phyloP scores from a whole-genome alignment of 352 stramenopile genomes.

The Phytophthora crassamura region DNA sequence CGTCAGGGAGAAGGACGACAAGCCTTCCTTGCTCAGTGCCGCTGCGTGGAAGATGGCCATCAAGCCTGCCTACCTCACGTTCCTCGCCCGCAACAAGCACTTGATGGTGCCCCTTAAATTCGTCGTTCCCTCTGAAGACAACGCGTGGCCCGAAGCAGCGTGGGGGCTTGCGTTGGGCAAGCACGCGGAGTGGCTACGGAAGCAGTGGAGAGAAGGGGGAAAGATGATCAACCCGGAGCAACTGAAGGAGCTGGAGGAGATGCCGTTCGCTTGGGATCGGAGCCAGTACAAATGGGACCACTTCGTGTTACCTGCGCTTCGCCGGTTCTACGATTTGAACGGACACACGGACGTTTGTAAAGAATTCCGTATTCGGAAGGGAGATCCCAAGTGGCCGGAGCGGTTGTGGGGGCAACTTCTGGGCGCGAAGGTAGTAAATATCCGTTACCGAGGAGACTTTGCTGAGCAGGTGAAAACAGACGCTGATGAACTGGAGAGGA shows the following conservation, averaged over 20 bases:
- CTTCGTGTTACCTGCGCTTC: conserved; percentile 15
- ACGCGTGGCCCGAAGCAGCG: conserved; percentile 1
- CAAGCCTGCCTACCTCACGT: not conserved
- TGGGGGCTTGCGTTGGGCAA: conserved; percentile 15
- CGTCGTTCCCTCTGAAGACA: conserved; percentile 3
- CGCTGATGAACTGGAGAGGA: too few relatives aligned
- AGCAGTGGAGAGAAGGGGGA: not conserved
- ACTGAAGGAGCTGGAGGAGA: conserved; percentile 11
- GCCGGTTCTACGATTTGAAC: conserved; percentile 10
- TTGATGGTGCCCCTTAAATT: conserved; percentile 13
- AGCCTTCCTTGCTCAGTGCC: too few relatives aligned
- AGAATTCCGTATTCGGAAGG: conserved; percentile 42
- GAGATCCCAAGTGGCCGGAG: conserved; percentile 34
- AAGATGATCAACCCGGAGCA: not conserved
- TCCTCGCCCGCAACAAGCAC: conserved; percentile 11
- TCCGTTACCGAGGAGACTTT: conserved; percentile 40
- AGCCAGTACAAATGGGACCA: conserved; percentile 17
- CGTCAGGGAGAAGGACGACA: too few relatives aligned
- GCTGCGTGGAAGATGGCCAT: too few relatives aligned
- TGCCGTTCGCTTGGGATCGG: conserved; percentile 12
- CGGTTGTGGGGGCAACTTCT: conserved; percentile 37
- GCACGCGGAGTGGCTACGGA: conserved; percentile 13
- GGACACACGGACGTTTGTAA: conserved; percentile 60
- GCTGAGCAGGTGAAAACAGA: conserved; percentile 21
- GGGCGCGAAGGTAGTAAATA: conserved; percentile 47